phyloP scores from a whole-genome alignment of 306 rosid species.

The Erythrophleum fordii region DNA sequence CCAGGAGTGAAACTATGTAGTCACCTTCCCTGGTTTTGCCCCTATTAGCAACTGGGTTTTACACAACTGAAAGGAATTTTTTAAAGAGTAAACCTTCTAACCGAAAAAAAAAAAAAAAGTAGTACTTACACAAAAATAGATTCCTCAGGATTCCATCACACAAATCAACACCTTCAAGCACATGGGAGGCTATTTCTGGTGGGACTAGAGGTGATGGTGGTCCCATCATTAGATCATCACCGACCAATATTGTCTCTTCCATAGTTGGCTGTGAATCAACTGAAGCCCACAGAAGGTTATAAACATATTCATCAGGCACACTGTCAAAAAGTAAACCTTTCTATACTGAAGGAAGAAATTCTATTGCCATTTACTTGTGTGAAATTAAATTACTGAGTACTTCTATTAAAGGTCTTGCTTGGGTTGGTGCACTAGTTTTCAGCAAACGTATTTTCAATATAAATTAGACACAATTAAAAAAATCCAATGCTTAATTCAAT shows the following conservation, averaged over 20 bases:
- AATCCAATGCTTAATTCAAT: background rate
- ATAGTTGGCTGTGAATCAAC: slow-evolving; percentile 89
- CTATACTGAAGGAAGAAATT: background rate
- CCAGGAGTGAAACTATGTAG: background rate
- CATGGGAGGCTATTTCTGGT: slow-evolving; percentile 92
- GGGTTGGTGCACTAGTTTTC: background rate
- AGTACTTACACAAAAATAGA: slow-evolving; percentile 74
- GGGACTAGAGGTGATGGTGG: slow-evolving; percentile 95
- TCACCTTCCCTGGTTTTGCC: background rate
- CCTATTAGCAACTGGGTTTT: background rate
- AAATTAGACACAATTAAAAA: background rate
- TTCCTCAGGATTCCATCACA: slow-evolving; percentile 90
- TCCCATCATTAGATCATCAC: slow-evolving; percentile 92
- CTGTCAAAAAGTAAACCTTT: slow-evolving; percentile 17
- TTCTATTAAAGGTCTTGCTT: background rate
- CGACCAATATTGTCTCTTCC: slow-evolving; percentile 97
- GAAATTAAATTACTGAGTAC: background rate
- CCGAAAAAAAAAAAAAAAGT: background rate
- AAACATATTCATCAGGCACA: background rate
- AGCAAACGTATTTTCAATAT: background rate
- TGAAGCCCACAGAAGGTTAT: slow-evolving; percentile 47
- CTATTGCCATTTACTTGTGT: background rate
- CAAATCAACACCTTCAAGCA: slow-evolving; percentile 82
- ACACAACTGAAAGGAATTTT: too few relatives aligned
- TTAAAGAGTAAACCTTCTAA: background rate